These are phyloP conservation scores for Exserohilum turcica DNA, from an alignment of 2,329 filamentous ascomycete species.

Conservation along the genomic window DNA sequence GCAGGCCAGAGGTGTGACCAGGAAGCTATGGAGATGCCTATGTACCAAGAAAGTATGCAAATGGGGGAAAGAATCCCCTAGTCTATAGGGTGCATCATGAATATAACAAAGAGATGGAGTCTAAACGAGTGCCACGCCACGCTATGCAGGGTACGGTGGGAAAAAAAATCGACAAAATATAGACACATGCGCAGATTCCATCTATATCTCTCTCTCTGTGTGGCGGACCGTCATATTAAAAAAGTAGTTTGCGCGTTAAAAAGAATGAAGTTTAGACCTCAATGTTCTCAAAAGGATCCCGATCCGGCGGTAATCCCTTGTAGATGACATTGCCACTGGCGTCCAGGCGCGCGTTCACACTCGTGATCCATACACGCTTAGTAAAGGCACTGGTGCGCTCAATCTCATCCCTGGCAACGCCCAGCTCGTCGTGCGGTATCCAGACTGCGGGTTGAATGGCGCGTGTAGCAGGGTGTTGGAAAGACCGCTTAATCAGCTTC, in stretches of 20 bases:
- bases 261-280: slow-evolving; percentile 31
- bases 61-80: too few species aligned
- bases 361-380: slow-evolving; percentile 84
- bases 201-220: too few species aligned
- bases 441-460: slow-evolving; percentile 86
- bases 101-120: not conserved
- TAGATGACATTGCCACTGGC: slow-evolving; percentile 83
- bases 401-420: slow-evolving; percentile 91
- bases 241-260: not conserved
- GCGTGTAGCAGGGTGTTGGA: slow-evolving; percentile 86
- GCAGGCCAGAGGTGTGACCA: too few species aligned
- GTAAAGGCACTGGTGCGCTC: slow-evolving; percentile 76
- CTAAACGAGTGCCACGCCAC: not conserved
- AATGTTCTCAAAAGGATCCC: slow-evolving; percentile 49
- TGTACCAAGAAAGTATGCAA: too few species aligned
- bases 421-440: slow-evolving; percentile 90
- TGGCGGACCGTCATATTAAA: not conserved
- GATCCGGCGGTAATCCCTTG: slow-evolving; percentile 83
- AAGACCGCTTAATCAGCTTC: slow-evolving; percentile 81
- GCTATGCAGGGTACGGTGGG: too few species aligned
- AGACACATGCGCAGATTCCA: too few species aligned
- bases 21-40: too few species aligned
- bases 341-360: slow-evolving; percentile 87
- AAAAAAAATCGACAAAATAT: too few species aligned
- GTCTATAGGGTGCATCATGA: not conserved